Conservation (phyloP, 352 stramenopile species). For the Plasmopara halstedii region DNA sequence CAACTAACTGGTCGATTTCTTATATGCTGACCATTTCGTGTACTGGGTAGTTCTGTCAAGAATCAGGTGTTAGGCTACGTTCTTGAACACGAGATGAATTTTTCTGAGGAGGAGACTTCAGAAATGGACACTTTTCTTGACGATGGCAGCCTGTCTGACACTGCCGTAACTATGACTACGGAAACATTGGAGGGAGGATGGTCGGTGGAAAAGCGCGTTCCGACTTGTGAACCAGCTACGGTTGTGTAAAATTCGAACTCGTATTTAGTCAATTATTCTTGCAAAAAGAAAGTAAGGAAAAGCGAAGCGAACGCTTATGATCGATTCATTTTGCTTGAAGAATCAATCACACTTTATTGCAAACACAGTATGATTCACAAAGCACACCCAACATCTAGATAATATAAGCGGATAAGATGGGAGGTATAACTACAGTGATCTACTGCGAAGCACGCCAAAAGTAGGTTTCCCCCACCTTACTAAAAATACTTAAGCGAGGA, state of each 20-base stretch:
- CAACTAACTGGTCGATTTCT: not conserved
- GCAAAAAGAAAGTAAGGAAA: not conserved
- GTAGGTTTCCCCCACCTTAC: slow-evolving; percentile 7
- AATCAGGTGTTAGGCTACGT: slow-evolving; percentile 79
- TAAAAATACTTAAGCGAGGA: slow-evolving; percentile 51
- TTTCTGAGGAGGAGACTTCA: slow-evolving; percentile 63
- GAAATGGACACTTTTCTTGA: slow-evolving; percentile 71
- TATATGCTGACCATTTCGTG: not conserved
- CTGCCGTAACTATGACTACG: slow-evolving; percentile 38
- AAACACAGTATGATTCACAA: not conserved
- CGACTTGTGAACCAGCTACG: slow-evolving; percentile 33
- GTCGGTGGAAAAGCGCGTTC: slow-evolving; percentile 78
- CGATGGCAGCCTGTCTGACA: slow-evolving; percentile 28
- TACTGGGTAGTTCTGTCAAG: slow-evolving; percentile 63
- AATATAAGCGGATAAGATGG: too few species aligned
- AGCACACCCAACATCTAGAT: too few species aligned
- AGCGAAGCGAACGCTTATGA: too few species aligned
- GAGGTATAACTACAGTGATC: too few species aligned
- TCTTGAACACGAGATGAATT: slow-evolving; percentile 59
- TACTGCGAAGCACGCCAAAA: too few species aligned
- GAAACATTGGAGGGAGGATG: slow-evolving; percentile 76
- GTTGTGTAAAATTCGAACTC: slow-evolving; percentile 35
- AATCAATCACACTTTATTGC: too few species aligned
- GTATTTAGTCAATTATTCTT: slow-evolving; percentile 17
- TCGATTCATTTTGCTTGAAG: too few species aligned